Percentiles rank a stretch among this genome's conserved stretches.
These are phyloP conservation scores for Globisporangium paddicum DNA, from an alignment of 352 stramenopile genomes.

Conservation along the genomic window DNA sequence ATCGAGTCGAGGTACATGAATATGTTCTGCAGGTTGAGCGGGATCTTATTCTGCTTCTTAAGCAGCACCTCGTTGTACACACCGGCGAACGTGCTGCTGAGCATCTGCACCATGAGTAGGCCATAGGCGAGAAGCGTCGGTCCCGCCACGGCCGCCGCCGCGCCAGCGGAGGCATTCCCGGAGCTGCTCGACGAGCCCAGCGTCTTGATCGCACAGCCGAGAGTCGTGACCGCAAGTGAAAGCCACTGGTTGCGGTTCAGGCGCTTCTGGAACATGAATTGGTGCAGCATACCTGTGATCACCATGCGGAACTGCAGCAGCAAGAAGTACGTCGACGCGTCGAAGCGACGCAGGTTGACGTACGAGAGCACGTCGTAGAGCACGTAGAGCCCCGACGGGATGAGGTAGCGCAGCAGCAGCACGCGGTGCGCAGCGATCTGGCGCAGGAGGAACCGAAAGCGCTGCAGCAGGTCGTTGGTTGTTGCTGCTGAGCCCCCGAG, in stretches of 20 bases:
- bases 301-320: conserved; percentile 80
- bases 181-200: conserved; percentile 19
- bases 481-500: background rate
- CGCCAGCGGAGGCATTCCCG: background rate
- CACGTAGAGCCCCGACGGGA: conserved; percentile 72
- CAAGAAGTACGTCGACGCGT: conserved; percentile 76
- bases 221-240: conserved; percentile 58
- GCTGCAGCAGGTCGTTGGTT: conserved; percentile 15
- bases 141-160: background rate
- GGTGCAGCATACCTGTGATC: conserved; percentile 69
- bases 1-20: conserved; percentile 87
- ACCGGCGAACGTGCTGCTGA: conserved; percentile 76
- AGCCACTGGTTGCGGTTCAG: conserved; percentile 80
- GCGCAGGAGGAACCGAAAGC: conserved; percentile 25
- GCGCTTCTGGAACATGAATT: conserved; percentile 69
- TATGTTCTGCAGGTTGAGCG: conserved; percentile 77
- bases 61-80: conserved; percentile 85
- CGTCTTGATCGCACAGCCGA: conserved; percentile 78
- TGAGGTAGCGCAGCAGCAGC: conserved; percentile 66
- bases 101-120: conserved; percentile 65
- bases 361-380: conserved; percentile 82
- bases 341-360: conserved; percentile 71
- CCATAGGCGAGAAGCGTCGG: conserved; percentile 48
- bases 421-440: conserved; percentile 36
- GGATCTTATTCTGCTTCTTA: conserved; percentile 67